Evolutionary conservation across 176 grass and related monocot species (phyloP).

Genomic region (Ensete glaucum): DNA sequence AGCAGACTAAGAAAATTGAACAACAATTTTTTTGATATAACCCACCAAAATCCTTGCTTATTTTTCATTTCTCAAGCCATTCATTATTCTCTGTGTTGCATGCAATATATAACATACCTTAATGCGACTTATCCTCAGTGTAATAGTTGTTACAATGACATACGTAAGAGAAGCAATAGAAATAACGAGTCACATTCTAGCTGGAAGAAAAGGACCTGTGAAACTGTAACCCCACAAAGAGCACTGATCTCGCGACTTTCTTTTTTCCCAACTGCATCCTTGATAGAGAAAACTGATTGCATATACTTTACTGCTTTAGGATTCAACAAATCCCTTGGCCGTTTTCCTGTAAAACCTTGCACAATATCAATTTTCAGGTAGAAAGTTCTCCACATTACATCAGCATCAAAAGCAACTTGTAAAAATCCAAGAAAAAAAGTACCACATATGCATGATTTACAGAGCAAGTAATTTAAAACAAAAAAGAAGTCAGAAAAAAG

Average conservation of each 20-base stretch:
- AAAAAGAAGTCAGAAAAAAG: background rate
- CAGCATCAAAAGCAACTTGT: background rate
- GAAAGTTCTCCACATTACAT: background rate
- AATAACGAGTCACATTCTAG: background rate
- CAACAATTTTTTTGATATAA: background rate
- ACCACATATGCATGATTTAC: no score
- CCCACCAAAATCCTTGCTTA: background rate
- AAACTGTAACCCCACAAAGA: conserved; percentile 68
- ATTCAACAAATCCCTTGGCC: conserved; percentile 84
- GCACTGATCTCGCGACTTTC: conserved; percentile 83
- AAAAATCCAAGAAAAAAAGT: background rate
- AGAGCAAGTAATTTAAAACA: background rate
- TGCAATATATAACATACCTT: background rate
- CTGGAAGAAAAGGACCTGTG: conserved; percentile 46
- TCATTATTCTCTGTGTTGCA: background rate
- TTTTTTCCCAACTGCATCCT: conserved; percentile 90
- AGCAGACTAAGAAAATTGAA: no score
- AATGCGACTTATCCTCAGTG: background rate
- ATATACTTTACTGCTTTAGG: conserved; percentile 80
- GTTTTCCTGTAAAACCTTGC: conserved; percentile 60
- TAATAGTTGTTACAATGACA: background rate
- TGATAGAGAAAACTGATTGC: conserved; percentile 95
- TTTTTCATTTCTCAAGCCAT: background rate
- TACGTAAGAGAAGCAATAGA: background rate
- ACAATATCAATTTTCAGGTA: conserved; percentile 18